Percentiles rank a stretch among this genome's conserved stretches.
phyloP scores from a whole-genome alignment of 306 rosid genomes.

The Echinosophora koreensis region DNA sequence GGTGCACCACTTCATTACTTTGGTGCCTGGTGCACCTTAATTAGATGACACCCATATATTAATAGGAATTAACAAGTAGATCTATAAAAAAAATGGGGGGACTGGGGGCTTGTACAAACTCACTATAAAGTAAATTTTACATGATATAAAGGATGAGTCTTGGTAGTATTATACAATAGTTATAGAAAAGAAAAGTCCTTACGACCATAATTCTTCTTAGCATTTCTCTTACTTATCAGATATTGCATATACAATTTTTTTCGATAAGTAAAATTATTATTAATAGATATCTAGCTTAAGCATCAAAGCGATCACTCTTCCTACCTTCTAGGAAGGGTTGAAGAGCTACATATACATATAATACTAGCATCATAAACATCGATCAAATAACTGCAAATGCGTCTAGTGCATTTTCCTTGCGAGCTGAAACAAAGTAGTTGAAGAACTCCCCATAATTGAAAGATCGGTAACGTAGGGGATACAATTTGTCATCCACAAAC shows the following conservation, averaged over 20 bases:
- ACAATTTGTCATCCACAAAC: conserved; percentile 54
- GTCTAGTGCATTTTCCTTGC: conserved; percentile 57
- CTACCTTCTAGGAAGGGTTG: too few relatives aligned
- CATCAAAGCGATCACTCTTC: too few relatives aligned
- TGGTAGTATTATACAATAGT: not conserved
- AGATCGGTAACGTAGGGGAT: conserved; percentile 61
- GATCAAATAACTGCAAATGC: conserved; percentile 53
- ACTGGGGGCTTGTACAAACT: too few relatives aligned
- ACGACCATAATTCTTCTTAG: not conserved
- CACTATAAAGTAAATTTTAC: not conserved
- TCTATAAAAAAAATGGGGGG: too few relatives aligned
- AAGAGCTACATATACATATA: not conserved
- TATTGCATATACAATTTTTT: too few relatives aligned
- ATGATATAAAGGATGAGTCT: not conserved
- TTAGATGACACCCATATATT: too few relatives aligned
- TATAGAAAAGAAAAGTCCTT: not conserved
- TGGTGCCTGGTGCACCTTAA: too few relatives aligned
- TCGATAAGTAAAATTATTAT: too few relatives aligned
- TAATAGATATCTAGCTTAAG: too few relatives aligned
- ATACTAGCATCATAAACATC: not conserved
- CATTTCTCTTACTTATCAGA: not conserved
- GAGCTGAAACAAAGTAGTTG: conserved; percentile 48
- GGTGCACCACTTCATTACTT: too few relatives aligned
- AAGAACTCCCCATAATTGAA: conserved; percentile 55
- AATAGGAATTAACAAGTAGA: too few relatives aligned